These are phyloP conservation scores for Tilletia caries DNA, from an alignment of 1,284 basidiomycete genomes.

Conservation along the genomic window DNA sequence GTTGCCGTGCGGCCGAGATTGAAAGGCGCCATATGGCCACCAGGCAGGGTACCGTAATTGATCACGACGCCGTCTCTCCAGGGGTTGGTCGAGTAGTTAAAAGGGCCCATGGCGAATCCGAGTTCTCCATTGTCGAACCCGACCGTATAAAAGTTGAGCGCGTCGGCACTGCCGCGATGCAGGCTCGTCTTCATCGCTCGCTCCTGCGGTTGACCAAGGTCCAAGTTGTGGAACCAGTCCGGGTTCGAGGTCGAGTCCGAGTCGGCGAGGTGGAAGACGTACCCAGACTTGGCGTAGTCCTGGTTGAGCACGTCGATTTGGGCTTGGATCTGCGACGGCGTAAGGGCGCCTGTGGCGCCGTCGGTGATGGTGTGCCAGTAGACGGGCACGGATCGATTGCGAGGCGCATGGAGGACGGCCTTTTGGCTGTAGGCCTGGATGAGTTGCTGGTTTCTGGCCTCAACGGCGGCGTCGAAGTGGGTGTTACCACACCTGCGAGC, in stretches of 20 bases:
- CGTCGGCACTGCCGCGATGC: slow-evolving; percentile 56
- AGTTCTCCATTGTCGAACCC: slow-evolving; percentile 28
- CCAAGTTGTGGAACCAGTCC: slow-evolving; percentile 60
- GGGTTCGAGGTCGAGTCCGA: slow-evolving; percentile 57
- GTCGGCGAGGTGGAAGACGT: slow-evolving; percentile 58
- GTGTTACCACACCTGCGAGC: slow-evolving; percentile 14
- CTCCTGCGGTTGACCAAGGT: slow-evolving; percentile 56
- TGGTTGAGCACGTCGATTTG: slow-evolving; percentile 58
- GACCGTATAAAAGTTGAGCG: slow-evolving; percentile 62
- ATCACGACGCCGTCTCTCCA: slow-evolving; percentile 61
- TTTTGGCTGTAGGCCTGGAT: slow-evolving; percentile 7
- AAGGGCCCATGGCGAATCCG: slow-evolving; percentile 60
- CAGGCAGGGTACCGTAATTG: slow-evolving; percentile 59
- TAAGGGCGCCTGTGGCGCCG: slow-evolving; percentile 23
- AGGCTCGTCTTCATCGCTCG: slow-evolving; percentile 61
- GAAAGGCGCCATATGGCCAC: slow-evolving; percentile 58
- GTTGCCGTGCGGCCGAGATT: slow-evolving; percentile 62
- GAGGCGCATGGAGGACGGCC: slow-evolving; percentile 17
- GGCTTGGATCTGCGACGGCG: slow-evolving; percentile 56
- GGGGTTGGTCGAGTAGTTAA: slow-evolving; percentile 40
- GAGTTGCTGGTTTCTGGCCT: slow-evolving; percentile 6
- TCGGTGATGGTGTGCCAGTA: slow-evolving; percentile 34
- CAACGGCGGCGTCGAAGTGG: background rate
- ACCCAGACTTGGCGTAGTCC: slow-evolving; percentile 57
- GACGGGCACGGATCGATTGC: slow-evolving; percentile 24